Base-by-base conservation (phyloP, 2,329 filamentous ascomycete species). In the Fusarium buxicola region DNA sequence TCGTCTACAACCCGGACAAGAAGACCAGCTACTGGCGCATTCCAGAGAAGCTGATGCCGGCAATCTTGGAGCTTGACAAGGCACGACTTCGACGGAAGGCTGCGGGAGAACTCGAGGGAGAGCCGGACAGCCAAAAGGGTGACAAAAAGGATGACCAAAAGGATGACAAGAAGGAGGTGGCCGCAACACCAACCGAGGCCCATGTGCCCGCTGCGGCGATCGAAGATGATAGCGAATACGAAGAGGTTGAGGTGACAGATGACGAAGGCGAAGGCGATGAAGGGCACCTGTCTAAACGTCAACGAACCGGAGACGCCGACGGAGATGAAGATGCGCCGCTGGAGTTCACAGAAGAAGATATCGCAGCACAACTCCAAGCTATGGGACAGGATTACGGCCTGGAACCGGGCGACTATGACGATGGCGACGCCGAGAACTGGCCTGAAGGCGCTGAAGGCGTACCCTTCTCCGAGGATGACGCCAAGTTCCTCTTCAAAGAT, bases 21-120 rank as follows among this genome's bases (percentile, higher is more conserved):
- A 91, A 94, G 32, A 85, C 93, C 66, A 98, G 94, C 76, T 93
- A 93, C 76, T 99, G 96, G 95, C 92, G 92, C 71, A 95, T 97
- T 69, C 95, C 95, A 0, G 87, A 92, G 52, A 89, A 95, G 74
- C 83, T 99, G 31, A 89, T 94, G 84, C 88, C 90, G 58, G 92
- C 87, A 12, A 91, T 95, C 50, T 67, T 89, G 46, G 84, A 87
- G 62, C 80, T 92, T 52, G 92, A 97, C 75, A 87, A 90, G 73
- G 87, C 89, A 65, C 85, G 86, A 57, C 89, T 89, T 77, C 80
- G 86, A 78, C 77, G 84, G 70, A 86, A 88, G 78, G 81, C 81
- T 0, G n/a, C 64, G 61, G 38, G 62, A 68, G 12, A 75, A 78
- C 16, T 71, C 79, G 27, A 46, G 50, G 15, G 63, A 69, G 24